Evolutionary conservation across 257 asterid species (phyloP), one percentile per base, ranked within the genome.

Genomic region (Capsicum pubescens): DNA sequence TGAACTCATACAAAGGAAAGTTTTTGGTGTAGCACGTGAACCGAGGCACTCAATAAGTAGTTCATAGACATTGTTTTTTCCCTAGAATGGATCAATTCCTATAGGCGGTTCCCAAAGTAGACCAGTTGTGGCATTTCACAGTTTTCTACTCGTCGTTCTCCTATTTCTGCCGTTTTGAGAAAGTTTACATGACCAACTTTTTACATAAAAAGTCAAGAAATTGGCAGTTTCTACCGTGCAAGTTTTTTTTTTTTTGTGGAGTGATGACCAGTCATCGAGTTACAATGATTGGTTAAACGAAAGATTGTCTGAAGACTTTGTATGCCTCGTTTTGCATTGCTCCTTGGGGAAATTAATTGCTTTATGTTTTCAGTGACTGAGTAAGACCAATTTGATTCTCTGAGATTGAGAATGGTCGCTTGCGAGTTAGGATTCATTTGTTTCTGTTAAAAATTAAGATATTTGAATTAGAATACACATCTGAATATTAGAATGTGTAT

Each of bases 41-140:
- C 48, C 81, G 86, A 83, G 87, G 84, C 86, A 79, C 87, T 48
- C 70, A 91, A 89, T 89, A 91, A 90, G 83, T 87, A 88, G 82
- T 87, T 63, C 50, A 72, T 82, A 39, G 76, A 56, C 56, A 81
- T 55, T 72, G n/a, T 11, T 48, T 71, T 70, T 46, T 10, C 44
- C 12, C 26, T 32, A 36, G 85, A 82, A 55, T 35, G 69, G 79
- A 54, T 77, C 50, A 8, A 39, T 32, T 77, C 15, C 9, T 15
- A 32, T 52, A 52, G 64, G 64, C 54, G 64, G 63, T 76, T 76
- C 42, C 63, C 44, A 14, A 52, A 48, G 63, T 63, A 52, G 84
- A 67, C 79, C 32, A 52, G 55, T n/a, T 39, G 63, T 82, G 63
- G 64, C 58, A 82, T 82, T 82, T 82, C 36, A 36, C 66, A 3